Evolutionary conservation across 345 rosid species (phyloP), one percentile per base, ranked within the genome.

Genomic region (Anacardium occidentale): DNA sequence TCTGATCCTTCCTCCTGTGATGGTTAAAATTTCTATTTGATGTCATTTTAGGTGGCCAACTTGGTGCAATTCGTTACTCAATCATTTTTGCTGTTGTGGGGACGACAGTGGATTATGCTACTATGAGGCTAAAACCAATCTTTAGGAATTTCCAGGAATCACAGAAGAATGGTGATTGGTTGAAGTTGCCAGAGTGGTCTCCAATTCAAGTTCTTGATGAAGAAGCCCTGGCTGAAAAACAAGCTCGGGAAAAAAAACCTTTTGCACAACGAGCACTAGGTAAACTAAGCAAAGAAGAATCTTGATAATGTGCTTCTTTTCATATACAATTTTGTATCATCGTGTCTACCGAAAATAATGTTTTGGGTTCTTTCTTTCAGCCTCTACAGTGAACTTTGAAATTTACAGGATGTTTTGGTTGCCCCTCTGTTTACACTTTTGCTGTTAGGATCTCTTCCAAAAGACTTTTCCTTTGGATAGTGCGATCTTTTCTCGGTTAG

Each of bases 191-290:
- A 18, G 93, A 88, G 63, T 94, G 98, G 94, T 94, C 81, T 73
- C 93, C 97, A 29, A 89, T 94, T 68, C 88, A 86, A 85, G 78
- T 90, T 62, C 93, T 91, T 2, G 91, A 94, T 58, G 97, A 89
- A 67, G 94, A 91, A 78, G 90, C 90, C 45, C 82, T 91, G 37
- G 89, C 91, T 34, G 82, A 83, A 64, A 94, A 94, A 86, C 81
- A 78, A 80, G 92, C 91, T 69, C 79, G 74, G 69, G 91, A 91
- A 78, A 81, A 88, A 70, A 80, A 80, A 72, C 76, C 85, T 57
- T 84, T 76, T 48, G 65, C 77, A 3, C 83, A 81, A 72, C 81
- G 81, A 70, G 75, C 80, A 21, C 76, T 83, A 9, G 77, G 89
- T 40, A 85, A 87, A 64, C 74, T 90, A 72, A 85, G 78, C 83